Evolutionary conservation across 331 rosid species (phyloP), one percentile per base, ranked within the genome.

Genomic region (Pyracantha coccinea): DNA sequence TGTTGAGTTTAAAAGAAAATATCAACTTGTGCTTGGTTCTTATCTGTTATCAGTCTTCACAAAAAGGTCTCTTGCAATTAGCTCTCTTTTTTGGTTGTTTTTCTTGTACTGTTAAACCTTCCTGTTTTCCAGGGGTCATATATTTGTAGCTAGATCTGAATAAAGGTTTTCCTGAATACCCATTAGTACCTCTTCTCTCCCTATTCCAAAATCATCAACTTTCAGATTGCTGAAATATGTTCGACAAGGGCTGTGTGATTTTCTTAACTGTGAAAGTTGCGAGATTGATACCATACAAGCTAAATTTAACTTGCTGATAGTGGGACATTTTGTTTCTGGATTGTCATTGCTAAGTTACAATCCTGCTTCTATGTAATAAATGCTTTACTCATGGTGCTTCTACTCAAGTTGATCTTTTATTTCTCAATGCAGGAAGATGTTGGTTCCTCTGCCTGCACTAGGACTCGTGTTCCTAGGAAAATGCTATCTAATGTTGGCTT

Each of bases 401-500:
- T 60, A 71, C 63, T 54, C 78, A 23, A 32, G 47, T 21, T 31
- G 69, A 31, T 75, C 62, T 52, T 79, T 63, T 47, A 25, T 64
- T 77, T 75, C 79, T 44, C 45, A 61, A 83, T 79, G 83, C 89
- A 94, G 99, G 95, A 94, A 94, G 88, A 73, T 84, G 89, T 65
- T 94, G 87, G 84, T 92, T 75, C 97, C 97, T 66, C 81, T 94
- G 71, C 99, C 90, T 61, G 86, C 96, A 14, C 54, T 92, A n/a
- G 99, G 99, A 71, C 89, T 94, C 5, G 71, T 92, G 78, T 85
- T 79, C 79, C 84, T 94, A 77, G 99, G 99, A 77, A 88, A 79
- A 77, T 86, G 74, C 72, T 92, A 94, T 87, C 78, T 81, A 47
- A 59, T 85, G 72, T 76, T 94, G 89, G 91, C 99, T 31, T 87